A percentile compares a stretch with the other conserved stretches of the same genome.
Conservation (phyloP, 163 green algal species). For the Chlamydomonas reinhardtii region DNA sequence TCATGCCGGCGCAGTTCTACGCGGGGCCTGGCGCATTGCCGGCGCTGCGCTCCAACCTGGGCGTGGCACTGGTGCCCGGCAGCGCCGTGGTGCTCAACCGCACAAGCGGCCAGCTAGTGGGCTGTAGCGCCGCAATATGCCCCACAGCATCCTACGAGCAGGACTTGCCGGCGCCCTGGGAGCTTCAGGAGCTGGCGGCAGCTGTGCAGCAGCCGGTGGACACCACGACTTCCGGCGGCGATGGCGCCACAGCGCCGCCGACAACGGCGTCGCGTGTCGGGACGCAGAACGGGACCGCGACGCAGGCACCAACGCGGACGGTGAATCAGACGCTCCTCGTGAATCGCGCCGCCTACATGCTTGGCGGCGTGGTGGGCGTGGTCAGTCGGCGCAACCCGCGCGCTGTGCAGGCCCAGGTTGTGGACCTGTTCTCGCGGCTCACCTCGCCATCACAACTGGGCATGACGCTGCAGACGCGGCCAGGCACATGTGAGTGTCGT, state of each 20-base stretch:
- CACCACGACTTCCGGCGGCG: neutral
- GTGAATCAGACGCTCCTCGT: neutral
- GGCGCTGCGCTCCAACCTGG: neutral
- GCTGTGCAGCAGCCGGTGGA: too few species aligned
- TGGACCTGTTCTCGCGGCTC: neutral
- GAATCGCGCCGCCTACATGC: slow-evolving; percentile 29
- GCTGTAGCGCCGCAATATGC: slow-evolving; percentile 6
- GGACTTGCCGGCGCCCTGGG: neutral
- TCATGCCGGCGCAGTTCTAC: neutral
- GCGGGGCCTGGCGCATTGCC: neutral
- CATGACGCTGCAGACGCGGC: neutral
- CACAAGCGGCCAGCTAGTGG: neutral
- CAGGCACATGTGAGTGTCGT: neutral
- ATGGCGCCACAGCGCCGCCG: too few species aligned
- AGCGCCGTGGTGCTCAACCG: slow-evolving; percentile 10
- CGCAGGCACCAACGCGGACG: too few species aligned
- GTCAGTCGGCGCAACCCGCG: slow-evolving; percentile 8
- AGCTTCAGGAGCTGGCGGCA: too few species aligned
- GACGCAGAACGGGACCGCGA: too few species aligned
- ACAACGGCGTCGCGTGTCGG: neutral
- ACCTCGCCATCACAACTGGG: neutral
- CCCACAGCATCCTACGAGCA: neutral
- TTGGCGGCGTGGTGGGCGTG: slow-evolving; percentile 25
- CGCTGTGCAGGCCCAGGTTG: neutral
- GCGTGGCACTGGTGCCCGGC: slow-evolving; percentile 5